Evolutionary conservation across 768 basidiomycete genomes (phyloP), one percentile per base, ranked within the genome.

Genomic region (Suillus ampliporus): DNA sequence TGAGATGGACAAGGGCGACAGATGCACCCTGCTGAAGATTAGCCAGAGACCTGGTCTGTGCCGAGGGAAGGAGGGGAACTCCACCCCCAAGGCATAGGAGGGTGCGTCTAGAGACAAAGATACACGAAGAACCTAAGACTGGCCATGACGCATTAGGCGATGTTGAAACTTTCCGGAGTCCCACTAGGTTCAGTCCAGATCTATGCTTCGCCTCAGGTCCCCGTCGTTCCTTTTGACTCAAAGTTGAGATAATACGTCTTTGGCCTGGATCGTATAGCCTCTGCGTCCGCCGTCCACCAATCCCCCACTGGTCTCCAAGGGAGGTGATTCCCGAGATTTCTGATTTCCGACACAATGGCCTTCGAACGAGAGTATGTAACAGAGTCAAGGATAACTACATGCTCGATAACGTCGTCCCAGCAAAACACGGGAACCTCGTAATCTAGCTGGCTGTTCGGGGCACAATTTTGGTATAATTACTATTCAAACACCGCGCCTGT

Each of bases 221-320:
- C 85, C n/a, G n/a, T 3, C 69, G 79, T 77, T 10, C 75, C 86
- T 58, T 75, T 86, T 38, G 80, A 86, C 51, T 82, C 85, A 4
- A 84, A 79, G 68, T 73, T 87, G 35, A 67, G 79, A n/a, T n/a
- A n/a, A 60, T 73, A 78, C 60, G 74, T 88, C 38, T 85, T 28
- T 87, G 85, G 84, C 86, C 86, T n/a, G 9, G 66, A 78, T 43
- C 81, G 85, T 4, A 75, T 80, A 61, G n/a, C n/a, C n/a, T n/a
- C n/a, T n/a, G n/a, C n/a, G n/a, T n/a, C n/a, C n/a, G n/a, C n/a
- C 68, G 65, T 14, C 62, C 58, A 4, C 67, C 73, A 35, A 63
- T 73, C 26, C 52, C 73, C 73, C n/a, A n/a, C n/a, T n/a, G 0
- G 17, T 57, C 17, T 58, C 66, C 11, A 64, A 60, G 43, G 17